These are phyloP conservation scores for Puccinia polysora DNA, from an alignment of 1,284 basidiomycete genomes.

Conservation along the genomic window DNA sequence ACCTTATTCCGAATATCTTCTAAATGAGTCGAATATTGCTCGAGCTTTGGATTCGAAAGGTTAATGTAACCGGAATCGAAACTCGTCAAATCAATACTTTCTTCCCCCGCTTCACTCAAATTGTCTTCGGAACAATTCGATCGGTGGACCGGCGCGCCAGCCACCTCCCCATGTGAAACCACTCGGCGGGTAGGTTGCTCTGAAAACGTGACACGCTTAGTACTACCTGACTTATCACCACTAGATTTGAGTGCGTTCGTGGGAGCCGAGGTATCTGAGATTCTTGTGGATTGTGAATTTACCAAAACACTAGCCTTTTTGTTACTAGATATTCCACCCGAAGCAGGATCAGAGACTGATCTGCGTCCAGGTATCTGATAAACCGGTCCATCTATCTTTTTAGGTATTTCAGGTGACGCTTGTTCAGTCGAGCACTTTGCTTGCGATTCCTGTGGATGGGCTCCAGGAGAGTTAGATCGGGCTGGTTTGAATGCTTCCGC, in stretches of 20 bases:
- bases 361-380: slow-evolving; percentile 37
- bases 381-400: slow-evolving; percentile 7
- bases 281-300: not conserved
- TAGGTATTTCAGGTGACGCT: not conserved
- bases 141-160: slow-evolving; percentile 5
- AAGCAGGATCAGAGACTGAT: slow-evolving; percentile 40
- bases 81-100: not conserved
- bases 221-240: not conserved
- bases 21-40: no score
- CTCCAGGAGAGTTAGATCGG: not conserved
- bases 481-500: slow-evolving; percentile 31
- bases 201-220: slow-evolving; percentile 42
- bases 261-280: not conserved
- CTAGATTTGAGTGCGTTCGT: not conserved
- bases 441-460: not conserved
- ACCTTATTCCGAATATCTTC: slow-evolving; percentile 9
- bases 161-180: slow-evolving; percentile 24
- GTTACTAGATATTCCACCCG: not conserved
- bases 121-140: not conserved
- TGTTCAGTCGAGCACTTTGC: no score
- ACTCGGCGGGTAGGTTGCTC: slow-evolving; percentile 23
- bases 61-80: not conserved
- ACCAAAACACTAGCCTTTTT: not conserved
- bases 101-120: slow-evolving; percentile 5
- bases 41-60: not conserved